phyloP scores from a whole-genome alignment of 2,329 filamentous ascomycete species.

The Epichloe sp. region DNA sequence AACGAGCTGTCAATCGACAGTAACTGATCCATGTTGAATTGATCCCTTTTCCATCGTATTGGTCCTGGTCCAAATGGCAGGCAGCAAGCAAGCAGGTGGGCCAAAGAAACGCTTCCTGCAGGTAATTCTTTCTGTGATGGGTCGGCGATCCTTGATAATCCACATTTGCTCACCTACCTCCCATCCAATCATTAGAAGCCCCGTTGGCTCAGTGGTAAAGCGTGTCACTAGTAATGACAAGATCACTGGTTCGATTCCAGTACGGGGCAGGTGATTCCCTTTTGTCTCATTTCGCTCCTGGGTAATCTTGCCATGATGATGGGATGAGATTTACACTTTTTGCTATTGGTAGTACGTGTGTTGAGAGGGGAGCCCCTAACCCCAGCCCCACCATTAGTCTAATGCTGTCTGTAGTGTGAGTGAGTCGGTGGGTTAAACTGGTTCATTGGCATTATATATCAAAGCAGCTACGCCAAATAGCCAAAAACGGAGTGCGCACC shows the following conservation, averaged over 20 bases:
- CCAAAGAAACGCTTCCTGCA: background rate
- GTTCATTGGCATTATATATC: too few species aligned
- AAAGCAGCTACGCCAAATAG: too few species aligned
- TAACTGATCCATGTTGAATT: background rate
- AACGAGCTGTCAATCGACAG: too few species aligned
- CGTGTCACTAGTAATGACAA: constrained; percentile 25
- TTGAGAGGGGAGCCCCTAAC: too few species aligned
- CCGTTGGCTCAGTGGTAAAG: constrained; percentile 24
- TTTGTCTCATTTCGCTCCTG: background rate
- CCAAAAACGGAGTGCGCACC: too few species aligned
- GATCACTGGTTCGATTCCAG: constrained; percentile 24
- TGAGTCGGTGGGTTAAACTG: too few species aligned
- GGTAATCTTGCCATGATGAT: background rate
- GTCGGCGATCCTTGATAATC: background rate
- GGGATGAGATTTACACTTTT: too few species aligned
- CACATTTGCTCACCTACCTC: background rate
- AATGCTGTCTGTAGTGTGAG: too few species aligned
- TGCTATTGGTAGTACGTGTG: too few species aligned
- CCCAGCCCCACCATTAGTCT: too few species aligned
- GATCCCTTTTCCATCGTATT: background rate
- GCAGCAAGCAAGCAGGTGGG: background rate
- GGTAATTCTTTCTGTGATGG: background rate
- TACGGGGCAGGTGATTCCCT: constrained; percentile 13
- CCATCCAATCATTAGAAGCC: constrained; percentile 7
- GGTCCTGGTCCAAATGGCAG: background rate